A percentile compares a stretch with the other conserved stretches of the same genome.
phyloP scores from a whole-genome alignment of 164 flowering plant genomes.

The Berberis thunbergii region DNA sequence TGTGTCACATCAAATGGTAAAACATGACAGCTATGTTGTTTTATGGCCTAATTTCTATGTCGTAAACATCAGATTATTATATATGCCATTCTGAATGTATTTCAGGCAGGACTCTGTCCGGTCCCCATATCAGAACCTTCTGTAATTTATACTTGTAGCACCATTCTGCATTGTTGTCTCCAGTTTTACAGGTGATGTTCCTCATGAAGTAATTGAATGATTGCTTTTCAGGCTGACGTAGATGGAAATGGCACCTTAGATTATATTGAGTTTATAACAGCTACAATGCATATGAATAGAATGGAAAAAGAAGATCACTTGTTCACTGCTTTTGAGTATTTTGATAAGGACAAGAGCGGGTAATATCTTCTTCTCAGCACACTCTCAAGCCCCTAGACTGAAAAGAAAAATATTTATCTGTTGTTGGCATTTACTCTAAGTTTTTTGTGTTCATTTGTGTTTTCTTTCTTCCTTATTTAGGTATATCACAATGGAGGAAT shows the following conservation, averaged over 20 bases:
- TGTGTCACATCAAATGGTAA: too few relatives aligned
- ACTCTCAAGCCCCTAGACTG: too few relatives aligned
- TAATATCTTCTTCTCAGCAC: conserved; percentile 16
- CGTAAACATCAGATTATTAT: too few relatives aligned
- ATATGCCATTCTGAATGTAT: too few relatives aligned
- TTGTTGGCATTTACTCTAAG: neutral
- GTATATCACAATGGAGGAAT: conserved; percentile 83
- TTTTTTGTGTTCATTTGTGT: conserved; percentile 1
- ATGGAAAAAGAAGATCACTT: conserved; percentile 89
- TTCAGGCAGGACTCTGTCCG: too few relatives aligned
- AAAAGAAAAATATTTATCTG: neutral
- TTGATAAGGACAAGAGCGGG: conserved; percentile 98
- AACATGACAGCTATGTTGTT: too few relatives aligned
- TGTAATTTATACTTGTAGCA: too few relatives aligned
- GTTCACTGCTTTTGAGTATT: conserved; percentile 76
- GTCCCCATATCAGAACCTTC: too few relatives aligned
- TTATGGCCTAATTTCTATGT: too few relatives aligned
- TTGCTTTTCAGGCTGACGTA: conserved; percentile 71
- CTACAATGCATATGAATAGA: conserved; percentile 97
- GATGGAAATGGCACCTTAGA: conserved; percentile 95
- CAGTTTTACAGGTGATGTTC: neutral
- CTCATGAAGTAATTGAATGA: neutral
- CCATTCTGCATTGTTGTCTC: too few relatives aligned
- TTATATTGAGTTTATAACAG: conserved; percentile 91
- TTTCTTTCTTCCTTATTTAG: conserved; percentile 22